Conservation (phyloP, 495 filamentous ascomycete species). For the Xylaria telfairii region DNA sequence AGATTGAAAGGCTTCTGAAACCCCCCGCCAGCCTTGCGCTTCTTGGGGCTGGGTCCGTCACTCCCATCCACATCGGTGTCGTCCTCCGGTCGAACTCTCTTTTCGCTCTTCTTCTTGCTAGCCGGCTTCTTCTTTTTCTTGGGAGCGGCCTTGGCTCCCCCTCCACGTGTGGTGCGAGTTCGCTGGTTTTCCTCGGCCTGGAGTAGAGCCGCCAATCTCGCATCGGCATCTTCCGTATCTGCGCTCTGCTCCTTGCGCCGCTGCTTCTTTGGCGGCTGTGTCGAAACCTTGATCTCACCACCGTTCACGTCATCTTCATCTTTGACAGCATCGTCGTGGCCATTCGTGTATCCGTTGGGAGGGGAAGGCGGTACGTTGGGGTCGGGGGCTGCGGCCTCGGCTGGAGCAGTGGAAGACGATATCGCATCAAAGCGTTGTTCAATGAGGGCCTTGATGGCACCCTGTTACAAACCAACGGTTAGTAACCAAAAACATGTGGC, state of each 20-base stretch:
- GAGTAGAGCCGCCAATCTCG: constrained; percentile 80
- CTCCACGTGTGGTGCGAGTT: constrained; percentile 73
- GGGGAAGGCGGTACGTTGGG: constrained; percentile 30
- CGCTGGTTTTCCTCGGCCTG: constrained; percentile 88
- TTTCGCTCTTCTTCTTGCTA: constrained; percentile 80
- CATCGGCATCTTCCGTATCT: constrained; percentile 73
- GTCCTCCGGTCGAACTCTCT: constrained; percentile 76
- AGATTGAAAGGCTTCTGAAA: constrained; percentile 61
- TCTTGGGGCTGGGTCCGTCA: constrained; percentile 57
- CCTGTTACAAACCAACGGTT: constrained; percentile 53
- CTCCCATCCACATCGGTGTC: constrained; percentile 76
- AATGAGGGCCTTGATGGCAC: constrained; percentile 81
- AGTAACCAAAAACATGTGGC: background rate
- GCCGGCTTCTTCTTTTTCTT: constrained; percentile 60
- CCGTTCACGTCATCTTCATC: constrained; percentile 41
- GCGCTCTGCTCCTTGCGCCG: constrained; percentile 61
- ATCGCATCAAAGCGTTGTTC: constrained; percentile 88
- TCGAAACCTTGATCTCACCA: constrained; percentile 58
- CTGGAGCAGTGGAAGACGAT: constrained; percentile 53
- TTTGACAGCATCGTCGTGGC: constrained; percentile 38
- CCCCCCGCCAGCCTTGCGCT: constrained; percentile 57
- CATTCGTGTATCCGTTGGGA: constrained; percentile 38
- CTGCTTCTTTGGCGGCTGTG: constrained; percentile 58
- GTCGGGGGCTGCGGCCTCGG: constrained; percentile 38
- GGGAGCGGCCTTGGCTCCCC: constrained; percentile 52